phyloP scores from a whole-genome alignment of 1,139 yeast species.

The Casaregolazyma lundiana region DNA sequence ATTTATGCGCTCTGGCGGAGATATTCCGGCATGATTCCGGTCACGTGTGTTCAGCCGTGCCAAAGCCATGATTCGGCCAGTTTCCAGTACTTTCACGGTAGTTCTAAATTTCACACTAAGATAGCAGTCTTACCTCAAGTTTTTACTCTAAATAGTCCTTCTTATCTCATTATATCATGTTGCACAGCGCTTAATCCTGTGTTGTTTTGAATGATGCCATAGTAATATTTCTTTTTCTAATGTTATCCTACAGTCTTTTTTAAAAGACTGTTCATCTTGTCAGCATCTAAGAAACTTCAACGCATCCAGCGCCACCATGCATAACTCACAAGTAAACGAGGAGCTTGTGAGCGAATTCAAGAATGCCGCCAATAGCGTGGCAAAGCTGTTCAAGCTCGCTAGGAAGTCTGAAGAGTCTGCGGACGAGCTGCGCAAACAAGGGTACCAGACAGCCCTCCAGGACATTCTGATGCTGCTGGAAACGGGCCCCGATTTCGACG shows the following conservation, averaged over 20 bases:
- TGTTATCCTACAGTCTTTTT: not conserved
- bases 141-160: too few species aligned
- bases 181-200: too few species aligned
- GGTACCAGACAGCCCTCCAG: slow-evolving; percentile 15
- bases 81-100: too few species aligned
- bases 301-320: slow-evolving; percentile 2
- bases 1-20: too few species aligned
- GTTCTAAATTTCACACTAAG: too few species aligned
- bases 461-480: slow-evolving; percentile 22
- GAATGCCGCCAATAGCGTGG: slow-evolving; percentile 30
- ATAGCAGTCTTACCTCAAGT: too few species aligned
- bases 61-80: too few species aligned
- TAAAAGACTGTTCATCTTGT: not conserved
- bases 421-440: slow-evolving; percentile 8
- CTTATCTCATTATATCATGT: too few species aligned
- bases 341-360: slow-evolving; percentile 23
- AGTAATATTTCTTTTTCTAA: not conserved
- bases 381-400: slow-evolving; percentile 29
- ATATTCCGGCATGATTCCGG: too few species aligned
- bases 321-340: slow-evolving; percentile 2
- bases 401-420: slow-evolving; percentile 23
- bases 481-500: slow-evolving; percentile 21
- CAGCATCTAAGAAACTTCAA: not conserved
- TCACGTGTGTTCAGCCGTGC: too few species aligned
- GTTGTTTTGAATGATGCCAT: too few species aligned